Percentiles rank a stretch among this genome's conserved stretches.
Evolutionary conservation across 139 green algal species (phyloP).

Genomic region (Volvox africanus): DNA sequence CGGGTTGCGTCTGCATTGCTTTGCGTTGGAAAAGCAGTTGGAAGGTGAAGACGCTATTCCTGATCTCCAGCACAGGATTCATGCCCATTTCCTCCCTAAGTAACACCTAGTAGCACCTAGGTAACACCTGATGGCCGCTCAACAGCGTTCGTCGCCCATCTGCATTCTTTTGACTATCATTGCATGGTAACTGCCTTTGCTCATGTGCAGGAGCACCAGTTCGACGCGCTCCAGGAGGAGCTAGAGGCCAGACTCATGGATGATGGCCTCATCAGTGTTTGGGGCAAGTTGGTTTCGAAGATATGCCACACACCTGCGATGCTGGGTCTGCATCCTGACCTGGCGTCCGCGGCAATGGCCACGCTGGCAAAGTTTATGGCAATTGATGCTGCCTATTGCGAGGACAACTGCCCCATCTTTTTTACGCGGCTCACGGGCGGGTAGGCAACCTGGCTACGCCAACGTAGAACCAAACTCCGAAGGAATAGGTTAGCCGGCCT

Average conservation of each 20-base stretch:
- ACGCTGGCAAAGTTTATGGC: constrained; percentile 94
- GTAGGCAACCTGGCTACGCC: neutral
- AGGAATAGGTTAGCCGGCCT: no score
- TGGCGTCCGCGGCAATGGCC: constrained; percentile 83
- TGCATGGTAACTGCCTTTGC: neutral
- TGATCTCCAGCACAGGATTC: no score
- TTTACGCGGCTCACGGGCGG: constrained; percentile 76
- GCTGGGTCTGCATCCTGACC: constrained; percentile 55
- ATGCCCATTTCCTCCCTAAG: no score
- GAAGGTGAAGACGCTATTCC: no score
- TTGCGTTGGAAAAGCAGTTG: no score
- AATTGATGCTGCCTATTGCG: constrained; percentile 86
- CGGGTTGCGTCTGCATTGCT: no score
- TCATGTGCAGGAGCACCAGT: constrained; percentile 67
- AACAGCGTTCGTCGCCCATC: no score
- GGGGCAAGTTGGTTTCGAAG: constrained; percentile 64
- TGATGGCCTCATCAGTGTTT: constrained; percentile 72
- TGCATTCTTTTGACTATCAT: no score
- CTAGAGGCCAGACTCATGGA: constrained; percentile 75
- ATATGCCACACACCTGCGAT: constrained; percentile 65
- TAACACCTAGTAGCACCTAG: no score
- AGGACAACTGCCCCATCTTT: constrained; percentile 80
- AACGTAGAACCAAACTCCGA: no score
- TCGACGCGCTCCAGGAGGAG: constrained; percentile 80
- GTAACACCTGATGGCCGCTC: no score